Base-by-base conservation (phyloP, 2,329 filamentous ascomycete genomes). In the Phoma sp. region DNA sequence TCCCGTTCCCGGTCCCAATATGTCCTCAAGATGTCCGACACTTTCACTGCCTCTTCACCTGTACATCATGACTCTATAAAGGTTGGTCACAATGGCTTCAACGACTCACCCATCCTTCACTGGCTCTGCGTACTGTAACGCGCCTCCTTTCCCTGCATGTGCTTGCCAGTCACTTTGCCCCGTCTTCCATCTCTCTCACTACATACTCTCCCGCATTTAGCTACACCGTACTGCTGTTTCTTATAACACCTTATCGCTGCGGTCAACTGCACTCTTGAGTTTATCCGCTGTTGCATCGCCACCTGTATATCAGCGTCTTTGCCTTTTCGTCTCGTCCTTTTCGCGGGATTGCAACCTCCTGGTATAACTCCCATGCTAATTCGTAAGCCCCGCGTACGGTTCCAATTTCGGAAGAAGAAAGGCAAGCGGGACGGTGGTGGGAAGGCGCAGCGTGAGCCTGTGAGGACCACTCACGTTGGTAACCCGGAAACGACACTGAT, bases 11-110 rank as follows among this genome's bases (percentile, higher is more conserved):
- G 13, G 17, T n/a, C 33, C 10, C 25, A 13, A 19, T 10, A 24
- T 38, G 13, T 25, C 12, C 6, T 6, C 32, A 27, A 13, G 17
- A 8, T 39, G 6, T 25, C 15, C 15, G 19, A 46, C 12, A 19
- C 31, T 41, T 55, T 55, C 36, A 50, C 46, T 9, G 24, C 31
- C 43, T 46, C 36, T 50, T 25, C 36, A 37, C 19, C 36, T 55
- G 6, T 17, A 10, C 6, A 4, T 5, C 24, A 29, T n/a, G 8
- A 45, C 37, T 17, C 36, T 13, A 8, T 9, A 27, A 8, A 22
- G n/a, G 17, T 12, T 37, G 41, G 41, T 29, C 25, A 43, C 24
- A 22, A 50, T 43, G 41, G 31, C 41, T 54, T 21, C n/a, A 19
- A 5, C 9, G 8, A 9, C 32, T 19, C 10, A 4, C 19, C 17